Evolutionary conservation across 345 rosid species (phyloP).

Genomic region (Pelargonium nanum): DNA sequence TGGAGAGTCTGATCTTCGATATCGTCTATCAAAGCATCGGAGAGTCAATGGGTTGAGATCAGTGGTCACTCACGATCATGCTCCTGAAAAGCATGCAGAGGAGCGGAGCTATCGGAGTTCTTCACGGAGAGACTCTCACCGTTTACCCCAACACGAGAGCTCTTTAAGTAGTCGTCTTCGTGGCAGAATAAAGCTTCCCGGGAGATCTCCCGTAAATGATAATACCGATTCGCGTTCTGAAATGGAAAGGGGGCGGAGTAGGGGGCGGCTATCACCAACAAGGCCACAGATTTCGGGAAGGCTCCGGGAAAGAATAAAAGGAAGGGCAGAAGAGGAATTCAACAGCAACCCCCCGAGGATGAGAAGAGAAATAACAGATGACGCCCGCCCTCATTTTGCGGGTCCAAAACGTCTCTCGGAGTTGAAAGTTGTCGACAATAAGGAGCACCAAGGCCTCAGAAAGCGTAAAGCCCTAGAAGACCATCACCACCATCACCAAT

Average conservation of each 20-base stretch:
- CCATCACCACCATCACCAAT: slow-evolving; percentile 26
- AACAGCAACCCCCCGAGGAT: slow-evolving; percentile 21
- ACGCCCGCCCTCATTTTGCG: slow-evolving; percentile 23
- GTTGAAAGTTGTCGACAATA: slow-evolving; percentile 34
- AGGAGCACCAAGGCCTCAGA: slow-evolving; percentile 29
- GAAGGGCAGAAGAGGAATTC: slow-evolving; percentile 37
- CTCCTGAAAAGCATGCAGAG: slow-evolving; percentile 27
- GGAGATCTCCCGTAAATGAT: slow-evolving; percentile 29
- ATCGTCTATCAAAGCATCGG: slow-evolving; percentile 57
- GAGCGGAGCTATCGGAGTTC: slow-evolving; percentile 36
- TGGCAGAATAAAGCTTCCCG: slow-evolving; percentile 82
- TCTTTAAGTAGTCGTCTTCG: slow-evolving; percentile 51
- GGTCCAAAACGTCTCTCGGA: slow-evolving; percentile 60
- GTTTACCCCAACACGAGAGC: too few species aligned
- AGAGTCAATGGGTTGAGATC: slow-evolving; percentile 58
- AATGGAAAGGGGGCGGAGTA: too few species aligned
- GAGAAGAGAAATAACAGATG: slow-evolving; percentile 44
- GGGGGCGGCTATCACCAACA: too few species aligned
- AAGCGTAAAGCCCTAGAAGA: slow-evolving; percentile 44
- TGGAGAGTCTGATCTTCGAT: slow-evolving; percentile 53
- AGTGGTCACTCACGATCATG: slow-evolving; percentile 46
- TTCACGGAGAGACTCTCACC: slow-evolving; percentile 33
- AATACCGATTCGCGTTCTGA: too few species aligned
- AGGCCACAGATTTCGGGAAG: too few species aligned
- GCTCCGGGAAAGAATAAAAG: slow-evolving; percentile 54